Evolutionary conservation across 2,329 filamentous ascomycete species (phyloP).

Genomic region (Fusarium sp.): DNA sequence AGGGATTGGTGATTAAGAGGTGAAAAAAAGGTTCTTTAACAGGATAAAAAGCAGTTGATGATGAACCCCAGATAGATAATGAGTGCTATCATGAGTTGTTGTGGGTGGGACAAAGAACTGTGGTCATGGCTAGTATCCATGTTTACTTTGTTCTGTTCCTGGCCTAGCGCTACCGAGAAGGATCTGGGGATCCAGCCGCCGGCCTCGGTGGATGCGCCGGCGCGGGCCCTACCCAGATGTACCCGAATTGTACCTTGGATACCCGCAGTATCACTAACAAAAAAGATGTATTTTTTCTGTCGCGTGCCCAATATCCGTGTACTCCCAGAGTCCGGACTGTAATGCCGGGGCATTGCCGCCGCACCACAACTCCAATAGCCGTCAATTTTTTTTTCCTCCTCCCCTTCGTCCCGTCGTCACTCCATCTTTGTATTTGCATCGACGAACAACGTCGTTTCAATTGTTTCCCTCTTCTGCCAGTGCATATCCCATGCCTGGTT

Average conservation of each 20-base stretch:
- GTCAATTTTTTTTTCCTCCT: slow-evolving; percentile 47
- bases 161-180: slow-evolving; percentile 36
- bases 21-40: neutral
- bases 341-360: slow-evolving; percentile 45
- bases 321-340: slow-evolving; percentile 23
- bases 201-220: slow-evolving; percentile 22
- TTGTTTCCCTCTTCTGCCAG: slow-evolving; percentile 38
- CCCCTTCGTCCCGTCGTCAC: slow-evolving; percentile 38
- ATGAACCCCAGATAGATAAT: neutral
- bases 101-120: slow-evolving; percentile 5
- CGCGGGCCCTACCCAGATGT: slow-evolving; percentile 7
- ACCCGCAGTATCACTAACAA: neutral
- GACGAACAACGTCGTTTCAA: slow-evolving; percentile 37
- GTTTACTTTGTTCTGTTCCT: slow-evolving; percentile 47
- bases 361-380: slow-evolving; percentile 34
- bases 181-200: slow-evolving; percentile 23
- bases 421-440: slow-evolving; percentile 20
- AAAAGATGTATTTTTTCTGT: slow-evolving; percentile 31
- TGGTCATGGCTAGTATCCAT: slow-evolving; percentile 14
- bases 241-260: slow-evolving; percentile 27
- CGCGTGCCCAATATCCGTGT: slow-evolving; percentile 13
- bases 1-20: neutral
- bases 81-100: slow-evolving; percentile 4
- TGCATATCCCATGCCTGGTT: slow-evolving; percentile 43
- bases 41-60: neutral